A percentile compares a stretch with the other conserved stretches of the same genome.
phyloP scores from a whole-genome alignment of 768 basidiomycete genomes.

The Pleurotus sapidus region DNA sequence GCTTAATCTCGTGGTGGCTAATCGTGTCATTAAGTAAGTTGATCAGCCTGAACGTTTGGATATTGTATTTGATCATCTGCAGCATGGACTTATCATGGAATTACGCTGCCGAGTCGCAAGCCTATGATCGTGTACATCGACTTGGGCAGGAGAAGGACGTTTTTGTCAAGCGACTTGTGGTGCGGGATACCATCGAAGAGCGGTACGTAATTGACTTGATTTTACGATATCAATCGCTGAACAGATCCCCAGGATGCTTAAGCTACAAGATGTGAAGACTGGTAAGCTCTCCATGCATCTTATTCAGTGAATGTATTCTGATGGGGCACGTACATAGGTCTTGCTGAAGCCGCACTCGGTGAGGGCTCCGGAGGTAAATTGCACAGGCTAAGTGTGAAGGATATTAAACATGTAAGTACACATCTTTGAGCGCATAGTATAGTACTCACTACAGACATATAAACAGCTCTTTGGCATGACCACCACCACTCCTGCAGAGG shows the following conservation, averaged over 20 bases:
- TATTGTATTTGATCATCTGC: not conserved
- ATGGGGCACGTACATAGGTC: conserved; percentile 25
- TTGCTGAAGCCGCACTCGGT: conserved; percentile 68
- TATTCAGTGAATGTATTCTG: too few relatives aligned
- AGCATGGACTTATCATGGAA: conserved; percentile 79
- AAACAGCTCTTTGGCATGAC: conserved; percentile 35
- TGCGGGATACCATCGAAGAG: conserved; percentile 72
- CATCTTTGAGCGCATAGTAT: too few relatives aligned
- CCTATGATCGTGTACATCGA: conserved; percentile 54
- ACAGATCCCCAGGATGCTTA: conserved; percentile 74
- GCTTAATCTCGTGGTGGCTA: conserved; percentile 63
- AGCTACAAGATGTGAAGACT: conserved; percentile 65
- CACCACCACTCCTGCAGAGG: not conserved
- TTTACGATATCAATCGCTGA: not conserved
- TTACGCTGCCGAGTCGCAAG: conserved; percentile 69
- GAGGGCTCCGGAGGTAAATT: conserved; percentile 62
- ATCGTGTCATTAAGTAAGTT: conserved; percentile 65
- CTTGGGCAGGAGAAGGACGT: conserved; percentile 72
- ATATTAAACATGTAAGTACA: conserved; percentile 56
- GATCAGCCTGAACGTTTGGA: not conserved
- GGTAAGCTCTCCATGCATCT: too few relatives aligned
- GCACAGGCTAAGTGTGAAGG: conserved; percentile 65
- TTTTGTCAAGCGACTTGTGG: conserved; percentile 61
- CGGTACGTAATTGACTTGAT: conserved; percentile 55
- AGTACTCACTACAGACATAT: too few relatives aligned